phyloP scores from a whole-genome alignment of 148 eudicot species.

The Nepenthes gracilis region DNA sequence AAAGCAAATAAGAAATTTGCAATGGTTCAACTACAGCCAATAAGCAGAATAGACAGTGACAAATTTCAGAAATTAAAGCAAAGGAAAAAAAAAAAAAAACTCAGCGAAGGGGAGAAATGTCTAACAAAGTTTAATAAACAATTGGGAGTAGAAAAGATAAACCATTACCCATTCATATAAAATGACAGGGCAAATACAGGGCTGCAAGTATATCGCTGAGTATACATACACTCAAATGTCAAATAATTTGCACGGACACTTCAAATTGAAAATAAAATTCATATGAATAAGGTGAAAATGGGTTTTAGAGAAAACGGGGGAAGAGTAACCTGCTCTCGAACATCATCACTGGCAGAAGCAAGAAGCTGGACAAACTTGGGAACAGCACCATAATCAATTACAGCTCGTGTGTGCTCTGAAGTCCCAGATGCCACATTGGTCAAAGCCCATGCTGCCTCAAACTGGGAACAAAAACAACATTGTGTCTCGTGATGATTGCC shows the following conservation, averaged over 20 bases:
- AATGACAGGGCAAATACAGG: too few relatives aligned
- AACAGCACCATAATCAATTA: constrained; percentile 82
- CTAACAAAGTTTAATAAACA: not conserved
- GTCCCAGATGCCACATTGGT: constrained; percentile 96
- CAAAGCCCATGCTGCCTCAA: constrained; percentile 97
- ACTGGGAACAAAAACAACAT: constrained; percentile 26
- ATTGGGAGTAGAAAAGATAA: too few relatives aligned
- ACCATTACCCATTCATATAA: too few relatives aligned
- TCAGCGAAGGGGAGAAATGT: not conserved
- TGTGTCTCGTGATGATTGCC: not conserved
- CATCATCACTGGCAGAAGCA: constrained; percentile 84
- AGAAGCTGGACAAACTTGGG: constrained; percentile 80
- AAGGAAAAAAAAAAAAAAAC: not conserved
- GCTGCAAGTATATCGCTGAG: not conserved
- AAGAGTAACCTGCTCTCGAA: constrained; percentile 69
- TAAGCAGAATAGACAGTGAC: not conserved
- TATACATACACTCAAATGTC: not conserved
- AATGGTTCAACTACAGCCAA: not conserved
- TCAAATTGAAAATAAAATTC: not conserved
- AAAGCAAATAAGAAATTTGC: too few relatives aligned
- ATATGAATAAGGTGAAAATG: not conserved
- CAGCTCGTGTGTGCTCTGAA: constrained; percentile 82
- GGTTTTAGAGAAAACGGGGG: not conserved
- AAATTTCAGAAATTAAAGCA: not conserved
- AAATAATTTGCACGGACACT: not conserved